Base-by-base conservation (phyloP, 257 asterid genomes). In the Solanum bulbocastanum region DNA sequence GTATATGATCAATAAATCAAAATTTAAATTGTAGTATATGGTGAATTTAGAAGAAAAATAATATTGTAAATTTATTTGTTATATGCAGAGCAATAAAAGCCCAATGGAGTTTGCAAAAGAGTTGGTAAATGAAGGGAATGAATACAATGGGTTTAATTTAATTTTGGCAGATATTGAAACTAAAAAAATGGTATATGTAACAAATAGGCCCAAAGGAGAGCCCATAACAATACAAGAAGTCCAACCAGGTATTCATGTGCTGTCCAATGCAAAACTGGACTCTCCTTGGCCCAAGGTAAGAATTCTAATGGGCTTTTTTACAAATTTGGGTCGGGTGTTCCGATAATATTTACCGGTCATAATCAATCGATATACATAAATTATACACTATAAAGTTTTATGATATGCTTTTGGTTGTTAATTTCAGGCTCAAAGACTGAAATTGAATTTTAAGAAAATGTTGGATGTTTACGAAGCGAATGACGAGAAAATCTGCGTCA, bases 221-320 rank as follows among this genome's bases (percentile, higher is more conserved):
- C 88, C 92, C 25, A 58, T 90, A 18, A 87, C 65, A 1, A 87
- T 93, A 65, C 91, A 93, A 69, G 90, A 75, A 42, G 95, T 95
- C 73, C 92, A 49, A 40, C 96, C 95, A 7, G 96, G 96, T 39
- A 87, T 92, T n/a, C 97, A 93, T 71, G 96, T 94, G 46, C 93
- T 78, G 37, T 87, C 98, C 76, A 95, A 95, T 84, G 94, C 95
- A 11, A 91, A 88, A 40, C 92, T 93, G 74, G 93, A 92, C 90
- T 92, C 98, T 5, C 95, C 98, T 3, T 95, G 98, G 98, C 98
- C 98, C 33, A 95, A 95, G 95, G 98, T 81, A 81, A 30, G 40
- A n/a, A 3, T 42, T n/a, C 3, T 10, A 79, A 79, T 79, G 35
- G 11, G 84, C 23, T 22, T 42, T 42, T 20, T 20, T 52, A 52